Base-by-base conservation (phyloP, 257 asterid species). In the Penstemon eatonii region DNA sequence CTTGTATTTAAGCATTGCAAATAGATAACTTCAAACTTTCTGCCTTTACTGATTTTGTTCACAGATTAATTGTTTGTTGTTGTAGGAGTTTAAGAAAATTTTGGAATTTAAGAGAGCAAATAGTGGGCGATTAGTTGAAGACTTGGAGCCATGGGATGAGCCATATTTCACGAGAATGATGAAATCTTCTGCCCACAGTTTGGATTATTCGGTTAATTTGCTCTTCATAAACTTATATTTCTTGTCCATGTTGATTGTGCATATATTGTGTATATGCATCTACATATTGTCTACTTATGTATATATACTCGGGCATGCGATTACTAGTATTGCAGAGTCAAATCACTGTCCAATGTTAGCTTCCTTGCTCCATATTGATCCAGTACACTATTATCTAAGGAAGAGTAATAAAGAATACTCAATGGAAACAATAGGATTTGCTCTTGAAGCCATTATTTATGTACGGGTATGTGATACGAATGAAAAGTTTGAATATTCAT, bases 101-200 rank as follows among this genome's bases (percentile, higher is more conserved):
- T 69, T 67, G 84, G 76, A 83, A 55, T 89, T 88, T 80, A 93
- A 88, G 86, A 80, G 80, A 76, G 83, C 70, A 53, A 84, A 62
- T 63, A 54, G 36, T 63, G 85, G 84, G 43, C 81, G 69, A 62
- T 72, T 68, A 39, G 70, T 67, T 70, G 88, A 76, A 66, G 91
- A 83, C 73, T 79, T 93, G 83, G 91, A 90, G 75, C 97, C 99
- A 7, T 93, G 99, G 99, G 99, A 93, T 74, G 97, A 89, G 85
- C 78, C 96, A 65, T 89, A 90, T 78, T 88, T 72, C 75, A 83
- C 99, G 0, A 76, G 90, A 73, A 72, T 87, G 86, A 90, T 93
- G 96, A 93, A 87, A 78, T 81, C 95, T 55, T 66, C 81, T 45
- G 80, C 84, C 40, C 81, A 88, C 80, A 72, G 87, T 77, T 80